phyloP scores from a whole-genome alignment of 2,329 filamentous ascomycete genomes.

The Sarocladiaceae sp. region DNA sequence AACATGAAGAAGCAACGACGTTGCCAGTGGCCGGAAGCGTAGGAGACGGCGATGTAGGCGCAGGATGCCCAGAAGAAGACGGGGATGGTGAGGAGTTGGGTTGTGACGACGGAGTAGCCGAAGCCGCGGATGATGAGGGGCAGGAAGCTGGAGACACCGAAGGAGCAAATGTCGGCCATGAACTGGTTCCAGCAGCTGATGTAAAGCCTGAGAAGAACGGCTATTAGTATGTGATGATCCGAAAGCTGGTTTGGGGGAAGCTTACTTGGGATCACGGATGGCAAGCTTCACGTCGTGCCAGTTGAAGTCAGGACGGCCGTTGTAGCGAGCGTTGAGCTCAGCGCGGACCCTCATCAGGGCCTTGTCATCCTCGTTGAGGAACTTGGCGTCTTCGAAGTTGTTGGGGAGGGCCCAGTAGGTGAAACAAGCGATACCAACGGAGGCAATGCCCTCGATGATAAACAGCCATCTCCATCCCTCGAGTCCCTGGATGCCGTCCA shows the following conservation, averaged over 20 bases:
- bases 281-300: slow-evolving; percentile 15
- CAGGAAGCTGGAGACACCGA: slow-evolving; percentile 25
- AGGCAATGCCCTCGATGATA: slow-evolving; percentile 34
- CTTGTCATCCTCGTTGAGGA: slow-evolving; percentile 14
- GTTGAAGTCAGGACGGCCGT: slow-evolving; percentile 14
- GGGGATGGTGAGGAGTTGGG: slow-evolving; percentile 28
- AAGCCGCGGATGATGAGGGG: slow-evolving; percentile 27
- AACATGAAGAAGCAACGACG: slow-evolving; percentile 16
- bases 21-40: slow-evolving; percentile 17
- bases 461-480: slow-evolving; percentile 36
- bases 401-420: slow-evolving; percentile 24
- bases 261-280: slow-evolving; percentile 13
- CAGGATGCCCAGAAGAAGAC: slow-evolving; percentile 39
- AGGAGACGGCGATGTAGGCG: slow-evolving; percentile 41
- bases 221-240: neutral
- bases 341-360: slow-evolving; percentile 15
- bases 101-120: slow-evolving; percentile 23
- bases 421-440: slow-evolving; percentile 27
- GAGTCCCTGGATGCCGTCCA: slow-evolving; percentile 24
- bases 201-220: slow-evolving; percentile 17
- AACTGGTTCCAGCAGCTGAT: slow-evolving; percentile 25
- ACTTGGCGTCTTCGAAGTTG: slow-evolving; percentile 22
- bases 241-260: neutral
- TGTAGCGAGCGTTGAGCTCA: slow-evolving; percentile 13
- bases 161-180: slow-evolving; percentile 23